Evolutionary conservation across 1,139 yeast genomes (phyloP).

Genomic region (Suhomyces wounanorum): DNA sequence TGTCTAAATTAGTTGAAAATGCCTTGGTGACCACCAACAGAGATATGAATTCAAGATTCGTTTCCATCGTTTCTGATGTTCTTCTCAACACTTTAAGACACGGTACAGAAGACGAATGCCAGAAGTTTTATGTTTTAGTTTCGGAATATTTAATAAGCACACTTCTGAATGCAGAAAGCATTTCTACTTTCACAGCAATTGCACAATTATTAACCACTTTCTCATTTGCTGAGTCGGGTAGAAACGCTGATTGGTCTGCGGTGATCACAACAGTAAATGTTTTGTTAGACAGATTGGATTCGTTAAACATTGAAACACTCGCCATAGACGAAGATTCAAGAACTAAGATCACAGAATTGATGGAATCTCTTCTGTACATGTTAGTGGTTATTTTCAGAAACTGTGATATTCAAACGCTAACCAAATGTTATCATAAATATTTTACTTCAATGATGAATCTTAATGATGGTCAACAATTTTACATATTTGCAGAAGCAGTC

Average conservation of each 20-base stretch:
- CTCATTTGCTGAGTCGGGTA: conserved; percentile 69
- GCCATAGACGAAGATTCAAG: background rate
- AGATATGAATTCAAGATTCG: conserved; percentile 24
- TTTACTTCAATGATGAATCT: conserved; percentile 36
- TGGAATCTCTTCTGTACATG: conserved; percentile 42
- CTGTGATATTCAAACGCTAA: conserved; percentile 51
- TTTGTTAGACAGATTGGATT: conserved; percentile 16
- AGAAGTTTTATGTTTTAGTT: conserved; percentile 42
- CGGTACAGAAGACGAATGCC: conserved; percentile 57
- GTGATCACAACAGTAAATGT: conserved; percentile 20
- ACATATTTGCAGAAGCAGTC: conserved; percentile 53
- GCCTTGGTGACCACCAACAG: conserved; percentile 26
- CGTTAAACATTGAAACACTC: background rate
- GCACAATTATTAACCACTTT: conserved; percentile 43
- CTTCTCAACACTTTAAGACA: conserved; percentile 63
- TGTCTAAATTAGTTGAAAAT: conserved; percentile 45
- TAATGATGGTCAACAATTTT: conserved; percentile 39
- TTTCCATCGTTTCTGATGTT: conserved; percentile 59
- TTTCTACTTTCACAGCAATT: conserved; percentile 21
- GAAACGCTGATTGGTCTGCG: conserved; percentile 49
- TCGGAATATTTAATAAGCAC: conserved; percentile 25
- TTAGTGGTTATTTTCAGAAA: conserved; percentile 59
- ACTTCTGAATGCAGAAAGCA: conserved; percentile 14
- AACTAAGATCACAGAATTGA: conserved; percentile 21
- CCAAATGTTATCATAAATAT: conserved; percentile 48